Percentiles rank a stretch among this genome's conserved stretches.
Evolutionary conservation across 139 green algal species (phyloP).

Genomic region (Edaphochlamys debaryana): DNA sequence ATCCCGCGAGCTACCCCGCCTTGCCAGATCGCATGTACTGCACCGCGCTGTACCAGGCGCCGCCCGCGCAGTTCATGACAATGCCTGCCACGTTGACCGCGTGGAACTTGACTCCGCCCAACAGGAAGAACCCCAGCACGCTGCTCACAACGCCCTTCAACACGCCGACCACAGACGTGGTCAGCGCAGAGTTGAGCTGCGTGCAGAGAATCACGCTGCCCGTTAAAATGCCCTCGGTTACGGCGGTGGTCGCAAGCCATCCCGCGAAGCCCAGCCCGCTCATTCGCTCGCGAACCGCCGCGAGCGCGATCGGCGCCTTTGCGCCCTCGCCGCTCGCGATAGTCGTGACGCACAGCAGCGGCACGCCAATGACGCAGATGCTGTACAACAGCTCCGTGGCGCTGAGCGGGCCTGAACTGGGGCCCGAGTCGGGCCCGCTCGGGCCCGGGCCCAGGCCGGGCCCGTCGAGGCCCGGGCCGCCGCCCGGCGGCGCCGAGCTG

Average conservation of each 20-base stretch:
- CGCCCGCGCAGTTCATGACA: conserved; percentile 60
- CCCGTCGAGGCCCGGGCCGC: no score
- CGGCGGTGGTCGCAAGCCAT: neutral
- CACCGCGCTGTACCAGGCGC: conserved; percentile 46
- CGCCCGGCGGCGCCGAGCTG: neutral
- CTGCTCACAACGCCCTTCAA: conserved; percentile 69
- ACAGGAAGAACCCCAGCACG: conserved; percentile 76
- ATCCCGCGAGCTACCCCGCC: no score
- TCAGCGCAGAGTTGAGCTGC: conserved; percentile 78
- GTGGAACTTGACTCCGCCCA: conserved; percentile 61
- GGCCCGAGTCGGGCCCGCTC: no score
- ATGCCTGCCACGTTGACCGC: conserved; percentile 67
- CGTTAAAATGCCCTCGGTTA: conserved; percentile 62
- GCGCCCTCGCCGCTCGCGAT: conserved; percentile 55
- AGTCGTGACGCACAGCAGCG: conserved; percentile 53
- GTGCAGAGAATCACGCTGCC: conserved; percentile 81
- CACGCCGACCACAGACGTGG: conserved; percentile 84
- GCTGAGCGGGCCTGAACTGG: conserved; percentile 1
- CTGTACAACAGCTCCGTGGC: conserved; percentile 74
- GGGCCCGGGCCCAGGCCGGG: no score
- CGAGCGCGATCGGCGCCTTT: neutral
- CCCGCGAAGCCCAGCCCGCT: neutral
- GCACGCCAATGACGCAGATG: conserved; percentile 70
- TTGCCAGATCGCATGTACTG: no score
- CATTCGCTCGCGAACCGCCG: neutral